phyloP scores from a whole-genome alignment of 768 basidiomycete genomes.

The Mycena olivaceomarginata region DNA sequence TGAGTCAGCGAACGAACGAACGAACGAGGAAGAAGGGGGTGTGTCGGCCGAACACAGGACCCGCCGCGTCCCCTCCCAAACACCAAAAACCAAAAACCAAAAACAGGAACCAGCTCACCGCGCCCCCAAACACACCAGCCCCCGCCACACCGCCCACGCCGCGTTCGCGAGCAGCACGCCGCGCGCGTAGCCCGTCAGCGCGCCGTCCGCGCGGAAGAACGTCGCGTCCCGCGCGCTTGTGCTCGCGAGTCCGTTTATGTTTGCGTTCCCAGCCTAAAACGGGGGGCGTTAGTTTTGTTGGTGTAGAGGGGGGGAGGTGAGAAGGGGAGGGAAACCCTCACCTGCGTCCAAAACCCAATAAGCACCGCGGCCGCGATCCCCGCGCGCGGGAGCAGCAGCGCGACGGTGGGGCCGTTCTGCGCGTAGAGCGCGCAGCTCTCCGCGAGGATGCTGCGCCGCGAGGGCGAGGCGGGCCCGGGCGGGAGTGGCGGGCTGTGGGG shows the following conservation, averaged over 20 bases:
- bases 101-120: conserved; percentile 67
- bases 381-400: conserved; percentile 91
- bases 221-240: conserved; percentile 79
- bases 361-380: conserved; percentile 84
- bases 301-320: too few relatives aligned
- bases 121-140: conserved; percentile 80
- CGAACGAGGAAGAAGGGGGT: too few relatives aligned
- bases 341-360: conserved; percentile 68
- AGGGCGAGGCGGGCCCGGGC: conserved; percentile 83
- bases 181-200: conserved; percentile 85
- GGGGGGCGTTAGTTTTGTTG: too few relatives aligned
- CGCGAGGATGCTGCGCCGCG: conserved; percentile 77
- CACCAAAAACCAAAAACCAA: too few relatives aligned
- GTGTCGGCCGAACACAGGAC: too few relatives aligned
- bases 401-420: conserved; percentile 89
- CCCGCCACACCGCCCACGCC: conserved; percentile 87
- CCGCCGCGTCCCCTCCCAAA: too few relatives aligned
- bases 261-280: too few relatives aligned
- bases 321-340: too few relatives aligned
- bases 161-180: conserved; percentile 88
- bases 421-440: conserved; percentile 91
- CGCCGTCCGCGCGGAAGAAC: conserved; percentile 83
- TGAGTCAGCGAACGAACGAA: not conserved
- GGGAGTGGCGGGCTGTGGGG: conserved; percentile 88
- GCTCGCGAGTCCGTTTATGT: conserved; percentile 36